Conservation (phyloP, 108 stramenopile species). For the Nannochloropsis gaditana region DNA sequence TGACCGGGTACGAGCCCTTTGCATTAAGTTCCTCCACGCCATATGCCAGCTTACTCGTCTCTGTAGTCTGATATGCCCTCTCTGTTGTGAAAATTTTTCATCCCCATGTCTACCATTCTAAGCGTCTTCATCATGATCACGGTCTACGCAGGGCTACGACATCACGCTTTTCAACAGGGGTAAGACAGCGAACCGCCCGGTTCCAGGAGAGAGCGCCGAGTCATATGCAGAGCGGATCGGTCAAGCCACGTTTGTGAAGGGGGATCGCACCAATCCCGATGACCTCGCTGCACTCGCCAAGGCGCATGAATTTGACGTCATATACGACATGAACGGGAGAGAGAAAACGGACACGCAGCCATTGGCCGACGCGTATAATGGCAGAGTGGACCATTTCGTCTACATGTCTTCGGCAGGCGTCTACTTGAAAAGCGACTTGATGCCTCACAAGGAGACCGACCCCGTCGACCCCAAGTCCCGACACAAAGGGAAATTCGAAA, state of each 20-base stretch:
- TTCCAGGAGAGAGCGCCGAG: conserved; percentile 39
- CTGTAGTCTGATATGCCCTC: too few relatives aligned
- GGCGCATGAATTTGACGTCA: conserved; percentile 37
- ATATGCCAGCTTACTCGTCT: too few relatives aligned
- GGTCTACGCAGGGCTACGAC: neutral
- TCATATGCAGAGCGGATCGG: conserved; percentile 33
- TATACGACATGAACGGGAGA: conserved; percentile 50
- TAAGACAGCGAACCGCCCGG: conserved; percentile 42
- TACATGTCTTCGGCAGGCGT: conserved; percentile 48
- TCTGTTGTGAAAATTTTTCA: too few relatives aligned
- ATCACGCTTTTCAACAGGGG: conserved; percentile 51
- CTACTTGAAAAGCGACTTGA: conserved; percentile 44
- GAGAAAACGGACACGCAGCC: conserved; percentile 41
- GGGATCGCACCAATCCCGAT: neutral
- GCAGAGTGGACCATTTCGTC: conserved; percentile 41
- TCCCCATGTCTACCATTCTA: neutral
- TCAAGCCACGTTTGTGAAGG: neutral
- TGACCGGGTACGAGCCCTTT: conserved; percentile 29
- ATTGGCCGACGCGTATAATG: conserved; percentile 39
- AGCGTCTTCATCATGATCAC: neutral
- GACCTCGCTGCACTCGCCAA: neutral
- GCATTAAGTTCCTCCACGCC: too few relatives aligned
- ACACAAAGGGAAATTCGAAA: conserved; percentile 45
- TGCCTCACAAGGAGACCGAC: conserved; percentile 43
- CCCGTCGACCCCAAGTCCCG: conserved; percentile 35